Evolutionary conservation across 2,329 filamentous ascomycete species (phyloP).

Genomic region (Zasmidium citrigriseum): DNA sequence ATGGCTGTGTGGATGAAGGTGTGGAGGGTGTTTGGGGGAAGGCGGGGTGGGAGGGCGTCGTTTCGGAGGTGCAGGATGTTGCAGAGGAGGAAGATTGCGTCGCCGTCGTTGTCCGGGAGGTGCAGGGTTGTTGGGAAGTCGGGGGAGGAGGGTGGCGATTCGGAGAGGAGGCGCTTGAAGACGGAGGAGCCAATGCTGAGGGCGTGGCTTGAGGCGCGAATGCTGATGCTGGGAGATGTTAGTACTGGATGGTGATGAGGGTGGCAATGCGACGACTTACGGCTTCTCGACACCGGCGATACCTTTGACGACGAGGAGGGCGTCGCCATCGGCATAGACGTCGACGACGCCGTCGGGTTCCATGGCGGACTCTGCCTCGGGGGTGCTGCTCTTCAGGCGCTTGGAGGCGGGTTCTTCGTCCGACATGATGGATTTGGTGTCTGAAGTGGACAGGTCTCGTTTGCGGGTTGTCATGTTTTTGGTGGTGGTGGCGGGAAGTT

Average conservation of each 20-base stretch:
- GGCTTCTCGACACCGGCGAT: slow-evolving; percentile 9
- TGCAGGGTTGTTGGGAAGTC: slow-evolving; percentile 12
- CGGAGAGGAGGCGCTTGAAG: slow-evolving; percentile 18
- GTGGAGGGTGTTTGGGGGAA: slow-evolving; percentile 23
- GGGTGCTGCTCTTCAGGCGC: slow-evolving; percentile 12
- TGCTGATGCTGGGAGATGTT: slow-evolving; percentile 11
- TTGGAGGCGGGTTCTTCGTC: slow-evolving; percentile 16
- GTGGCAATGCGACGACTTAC: neutral
- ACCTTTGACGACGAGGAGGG: slow-evolving; percentile 15
- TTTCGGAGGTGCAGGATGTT: slow-evolving; percentile 32
- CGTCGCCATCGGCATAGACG: slow-evolving; percentile 16
- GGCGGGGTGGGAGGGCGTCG: slow-evolving; percentile 25
- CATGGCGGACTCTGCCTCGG: slow-evolving; percentile 2
- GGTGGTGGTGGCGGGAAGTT: neutral
- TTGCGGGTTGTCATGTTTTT: neutral
- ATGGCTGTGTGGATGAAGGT: slow-evolving; percentile 23
- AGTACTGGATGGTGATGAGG: neutral
- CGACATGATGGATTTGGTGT: slow-evolving; percentile 3
- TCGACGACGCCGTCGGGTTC: slow-evolving; percentile 7
- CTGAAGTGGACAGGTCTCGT: neutral
- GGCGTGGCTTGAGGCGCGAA: slow-evolving; percentile 25
- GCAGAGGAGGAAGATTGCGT: slow-evolving; percentile 27
- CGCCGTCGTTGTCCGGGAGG: slow-evolving; percentile 27
- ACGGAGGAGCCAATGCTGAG: slow-evolving; percentile 26
- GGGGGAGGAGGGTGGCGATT: neutral